Conservation (phyloP, 257 asterid genomes). For the Lavandula angustifolia region DNA sequence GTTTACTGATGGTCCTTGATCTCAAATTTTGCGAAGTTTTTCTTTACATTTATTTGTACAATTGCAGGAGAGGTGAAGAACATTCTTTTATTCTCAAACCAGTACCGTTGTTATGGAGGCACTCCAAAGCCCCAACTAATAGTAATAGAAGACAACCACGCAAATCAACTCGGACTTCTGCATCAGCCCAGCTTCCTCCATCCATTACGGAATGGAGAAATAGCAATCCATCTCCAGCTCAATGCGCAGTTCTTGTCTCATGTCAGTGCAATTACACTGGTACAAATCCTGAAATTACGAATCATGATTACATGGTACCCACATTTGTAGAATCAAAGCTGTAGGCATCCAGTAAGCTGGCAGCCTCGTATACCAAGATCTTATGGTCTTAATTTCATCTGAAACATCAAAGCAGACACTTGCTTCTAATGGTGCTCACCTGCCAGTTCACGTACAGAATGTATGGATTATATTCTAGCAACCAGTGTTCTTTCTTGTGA, state of each 20-base stretch:
- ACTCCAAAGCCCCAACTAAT: slow-evolving; percentile 36
- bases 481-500: not conserved
- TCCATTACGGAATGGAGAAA: slow-evolving; percentile 50
- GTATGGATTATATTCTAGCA: slow-evolving; percentile 22
- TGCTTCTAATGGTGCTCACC: slow-evolving; percentile 66
- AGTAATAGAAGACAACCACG: slow-evolving; percentile 38
- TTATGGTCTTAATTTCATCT: slow-evolving; percentile 88
- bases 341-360: slow-evolving; percentile 89
- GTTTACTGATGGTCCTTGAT: slow-evolving; percentile 27
- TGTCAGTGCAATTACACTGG: slow-evolving; percentile 97
- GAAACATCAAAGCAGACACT: slow-evolving; percentile 66
- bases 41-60: slow-evolving; percentile 30
- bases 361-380: slow-evolving; percentile 75
- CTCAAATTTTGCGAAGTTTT: slow-evolving; percentile 16
- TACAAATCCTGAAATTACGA: slow-evolving; percentile 33
- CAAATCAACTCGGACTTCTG: slow-evolving; percentile 48
- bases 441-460: slow-evolving; percentile 93
- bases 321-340: slow-evolving; percentile 73
- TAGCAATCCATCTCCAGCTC: slow-evolving; percentile 54
- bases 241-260: slow-evolving; percentile 79
- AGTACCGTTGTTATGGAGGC: slow-evolving; percentile 57
- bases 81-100: slow-evolving; percentile 96
- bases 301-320: slow-evolving; percentile 22
- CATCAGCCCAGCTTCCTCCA: slow-evolving; percentile 50
- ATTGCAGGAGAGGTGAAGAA: slow-evolving; percentile 95